A percentile compares a stretch with the other conserved stretches of the same genome.
phyloP scores from a whole-genome alignment of 192 early-diverging fungal genomes.

The Backusella westeae region DNA sequence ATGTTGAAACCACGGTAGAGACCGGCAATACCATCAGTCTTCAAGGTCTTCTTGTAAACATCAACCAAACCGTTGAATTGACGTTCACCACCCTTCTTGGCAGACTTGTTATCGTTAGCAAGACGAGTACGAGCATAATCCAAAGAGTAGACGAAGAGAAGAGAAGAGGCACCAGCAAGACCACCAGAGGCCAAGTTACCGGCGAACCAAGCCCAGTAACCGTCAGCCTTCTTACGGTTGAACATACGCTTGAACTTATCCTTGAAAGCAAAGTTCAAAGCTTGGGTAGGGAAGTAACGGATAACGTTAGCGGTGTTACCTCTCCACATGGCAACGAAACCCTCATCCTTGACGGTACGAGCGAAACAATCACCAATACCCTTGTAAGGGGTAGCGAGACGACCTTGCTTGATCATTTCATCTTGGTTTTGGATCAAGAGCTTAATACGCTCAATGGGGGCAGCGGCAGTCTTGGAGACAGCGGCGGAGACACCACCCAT shows the following conservation, averaged over 20 bases:
- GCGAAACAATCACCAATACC: constrained; percentile 92
- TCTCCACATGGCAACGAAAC: constrained; percentile 73
- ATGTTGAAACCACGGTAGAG: constrained; percentile 96
- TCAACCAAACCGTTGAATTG: constrained; percentile 90
- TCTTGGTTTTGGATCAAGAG: constrained; percentile 92
- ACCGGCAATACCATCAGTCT: constrained; percentile 82
- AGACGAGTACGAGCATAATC: constrained; percentile 99
- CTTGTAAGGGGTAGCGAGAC: constrained; percentile 76
- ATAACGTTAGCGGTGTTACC: constrained; percentile 95
- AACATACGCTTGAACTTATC: constrained; percentile 96
- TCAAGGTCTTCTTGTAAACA: constrained; percentile 82
- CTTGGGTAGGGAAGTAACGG: constrained; percentile 98
- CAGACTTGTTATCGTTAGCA: constrained; percentile 79
- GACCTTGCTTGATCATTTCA: constrained; percentile 77
- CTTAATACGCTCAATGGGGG: constrained; percentile 98
- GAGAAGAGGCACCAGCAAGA: constrained; percentile 88
- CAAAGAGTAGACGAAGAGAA: constrained; percentile 90
- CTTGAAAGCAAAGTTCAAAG: constrained; percentile 96
- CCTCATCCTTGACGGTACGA: constrained; percentile 85
- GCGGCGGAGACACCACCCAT: constrained; percentile 95
- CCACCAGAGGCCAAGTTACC: constrained; percentile 95
- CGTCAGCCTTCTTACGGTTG: constrained; percentile 71
- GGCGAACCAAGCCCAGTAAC: constrained; percentile 83
- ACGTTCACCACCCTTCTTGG: constrained; percentile 75
- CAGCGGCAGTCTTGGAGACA: constrained; percentile 97